phyloP scores from a whole-genome alignment of 352 stramenopile species.

The Phytopythium delawarense region DNA sequence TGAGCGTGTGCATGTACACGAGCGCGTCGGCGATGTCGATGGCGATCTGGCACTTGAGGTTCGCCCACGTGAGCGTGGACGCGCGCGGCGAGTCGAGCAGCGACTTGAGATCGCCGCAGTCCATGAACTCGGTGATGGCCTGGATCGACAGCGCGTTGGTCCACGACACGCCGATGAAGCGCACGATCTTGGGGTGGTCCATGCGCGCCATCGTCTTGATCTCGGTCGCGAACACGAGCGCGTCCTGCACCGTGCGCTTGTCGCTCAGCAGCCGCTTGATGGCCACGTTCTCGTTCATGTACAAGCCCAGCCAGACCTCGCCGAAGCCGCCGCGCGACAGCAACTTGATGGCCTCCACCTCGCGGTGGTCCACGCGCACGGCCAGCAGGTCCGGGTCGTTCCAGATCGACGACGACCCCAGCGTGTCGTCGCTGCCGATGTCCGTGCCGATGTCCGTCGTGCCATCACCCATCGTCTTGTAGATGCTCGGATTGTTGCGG shows the following conservation, averaged over 20 bases:
- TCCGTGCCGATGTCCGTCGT: conserved; percentile 24
- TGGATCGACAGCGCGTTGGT: conserved; percentile 56
- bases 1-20: conserved; percentile 67
- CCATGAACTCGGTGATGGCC: conserved; percentile 65
- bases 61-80: conserved; percentile 43
- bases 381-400: conserved; percentile 58
- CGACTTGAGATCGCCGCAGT: conserved; percentile 56
- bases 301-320: conserved; percentile 64
- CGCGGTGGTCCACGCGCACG: conserved; percentile 47
- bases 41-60: conserved; percentile 65
- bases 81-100: conserved; percentile 35
- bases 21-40: conserved; percentile 65
- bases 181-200: conserved; percentile 64
- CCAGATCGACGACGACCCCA: conserved; percentile 55
- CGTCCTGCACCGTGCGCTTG: conserved; percentile 53
- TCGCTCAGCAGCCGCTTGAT: conserved; percentile 55
- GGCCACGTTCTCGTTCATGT: conserved; percentile 63
- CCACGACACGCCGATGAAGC: conserved; percentile 69
- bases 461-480: conserved; percentile 21
- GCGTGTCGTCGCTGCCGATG: conserved; percentile 30
- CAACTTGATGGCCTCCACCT: conserved; percentile 51
- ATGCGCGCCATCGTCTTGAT: conserved; percentile 55
- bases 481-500: not conserved
- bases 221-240: conserved; percentile 52
- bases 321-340: conserved; percentile 63